A percentile compares a stretch with the other conserved stretches of the same genome.
These are phyloP conservation scores for Handroanthus guayacan DNA, from an alignment of 257 asterid species.

Conservation along the genomic window DNA sequence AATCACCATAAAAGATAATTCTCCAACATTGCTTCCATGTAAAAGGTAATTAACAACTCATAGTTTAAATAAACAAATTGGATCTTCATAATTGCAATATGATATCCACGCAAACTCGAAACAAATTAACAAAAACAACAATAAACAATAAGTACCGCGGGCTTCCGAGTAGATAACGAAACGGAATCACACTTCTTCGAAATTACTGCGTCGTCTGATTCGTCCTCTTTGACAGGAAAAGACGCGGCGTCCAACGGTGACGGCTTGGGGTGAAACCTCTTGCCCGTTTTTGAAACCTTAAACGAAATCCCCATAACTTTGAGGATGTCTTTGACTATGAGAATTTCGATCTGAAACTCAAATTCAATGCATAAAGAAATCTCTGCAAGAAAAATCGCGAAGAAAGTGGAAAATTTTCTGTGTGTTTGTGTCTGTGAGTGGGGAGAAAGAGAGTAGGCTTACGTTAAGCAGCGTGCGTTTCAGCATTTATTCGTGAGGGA, in stretches of 20 bases:
- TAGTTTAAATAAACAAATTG: not conserved
- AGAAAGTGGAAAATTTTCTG: not conserved
- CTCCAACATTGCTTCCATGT: not conserved
- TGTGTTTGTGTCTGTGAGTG: not conserved
- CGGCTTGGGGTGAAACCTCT: conserved; percentile 64
- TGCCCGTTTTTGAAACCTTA: conserved; percentile 78
- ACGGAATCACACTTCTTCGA: conserved; percentile 39
- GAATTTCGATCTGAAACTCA: conserved; percentile 21
- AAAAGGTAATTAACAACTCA: not conserved
- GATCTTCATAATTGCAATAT: conserved; percentile 9
- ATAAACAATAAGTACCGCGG: conserved; percentile 40
- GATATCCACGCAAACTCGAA: not conserved
- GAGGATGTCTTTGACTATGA: conserved; percentile 33
- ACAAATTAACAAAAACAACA: not conserved
- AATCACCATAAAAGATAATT: conserved; percentile 9
- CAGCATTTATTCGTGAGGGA: not conserved
- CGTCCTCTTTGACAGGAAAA: conserved; percentile 35
- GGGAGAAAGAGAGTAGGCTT: not conserved
- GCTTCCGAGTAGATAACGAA: conserved; percentile 44
- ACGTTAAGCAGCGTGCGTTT: not conserved
- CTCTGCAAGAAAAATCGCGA: not conserved
- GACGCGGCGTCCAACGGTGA: conserved; percentile 37
- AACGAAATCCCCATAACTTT: conserved; percentile 89
- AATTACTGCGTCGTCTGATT: conserved; percentile 36
- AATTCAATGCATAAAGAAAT: conserved; percentile 4